Percentiles rank a stretch among this genome's conserved stretches.
Evolutionary conservation across 768 basidiomycete genomes (phyloP).

Genomic region (Xerocomellus dryophilus): DNA sequence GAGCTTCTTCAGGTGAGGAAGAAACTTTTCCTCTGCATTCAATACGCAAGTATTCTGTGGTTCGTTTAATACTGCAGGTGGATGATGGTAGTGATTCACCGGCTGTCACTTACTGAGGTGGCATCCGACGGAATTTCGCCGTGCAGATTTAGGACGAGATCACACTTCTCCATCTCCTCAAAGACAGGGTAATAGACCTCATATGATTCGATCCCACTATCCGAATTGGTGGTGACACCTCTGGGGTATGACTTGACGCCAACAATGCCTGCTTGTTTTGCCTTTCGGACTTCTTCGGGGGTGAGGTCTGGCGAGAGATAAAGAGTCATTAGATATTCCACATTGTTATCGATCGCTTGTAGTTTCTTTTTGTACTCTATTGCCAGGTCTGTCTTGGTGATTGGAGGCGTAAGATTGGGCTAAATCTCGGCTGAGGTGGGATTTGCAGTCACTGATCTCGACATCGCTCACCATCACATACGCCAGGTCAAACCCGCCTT

Average conservation of each 20-base stretch:
- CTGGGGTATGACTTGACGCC: slow-evolving; percentile 96
- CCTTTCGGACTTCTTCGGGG: slow-evolving; percentile 86
- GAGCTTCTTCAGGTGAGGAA: slow-evolving; percentile 81
- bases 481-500: slow-evolving; percentile 86
- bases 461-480: slow-evolving; percentile 84
- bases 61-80: neutral
- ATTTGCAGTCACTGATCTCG: slow-evolving; percentile 1
- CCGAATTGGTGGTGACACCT: slow-evolving; percentile 96
- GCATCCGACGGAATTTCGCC: slow-evolving; percentile 95
- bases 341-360: slow-evolving; percentile 66
- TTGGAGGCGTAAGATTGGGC: slow-evolving; percentile 92
- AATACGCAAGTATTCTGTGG: slow-evolving; percentile 82
- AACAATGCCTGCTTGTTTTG: slow-evolving; percentile 76
- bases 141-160: slow-evolving; percentile 94
- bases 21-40: slow-evolving; percentile 88
- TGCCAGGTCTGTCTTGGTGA: slow-evolving; percentile 78
- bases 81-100: neutral
- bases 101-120: slow-evolving; percentile 39
- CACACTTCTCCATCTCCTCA: slow-evolving; percentile 87
- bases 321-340: slow-evolving; percentile 92
- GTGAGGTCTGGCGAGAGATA: slow-evolving; percentile 92
- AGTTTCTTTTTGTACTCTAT: slow-evolving; percentile 76
- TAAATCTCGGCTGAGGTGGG: slow-evolving; percentile 31
- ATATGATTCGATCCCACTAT: slow-evolving; percentile 94
- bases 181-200: slow-evolving; percentile 92